Base-by-base conservation (phyloP, 306 rosid species). In the Cucumis hystrix region DNA sequence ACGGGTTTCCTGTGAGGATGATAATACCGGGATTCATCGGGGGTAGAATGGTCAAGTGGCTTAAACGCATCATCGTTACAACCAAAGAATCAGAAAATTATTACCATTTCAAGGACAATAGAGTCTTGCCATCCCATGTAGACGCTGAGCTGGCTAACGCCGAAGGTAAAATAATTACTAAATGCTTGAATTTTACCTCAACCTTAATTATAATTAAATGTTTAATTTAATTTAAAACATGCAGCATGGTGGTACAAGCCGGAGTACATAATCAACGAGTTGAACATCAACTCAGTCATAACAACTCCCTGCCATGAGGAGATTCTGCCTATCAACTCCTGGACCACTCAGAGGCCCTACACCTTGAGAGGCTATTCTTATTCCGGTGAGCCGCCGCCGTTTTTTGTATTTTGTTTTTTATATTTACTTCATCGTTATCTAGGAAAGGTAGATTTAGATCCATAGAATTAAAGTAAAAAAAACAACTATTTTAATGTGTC, bases 171-270 rank as follows among this genome's bases (percentile, higher is more conserved):
- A 47, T 13, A 52, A 6, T 52, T 16, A 52, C 55, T 51, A 33
- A 2, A 33, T 23, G 25, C 0, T 23, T 23, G 25, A 23, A 6
- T 51, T 10, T 41, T 43, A 10, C 3, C 13, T 41, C 47, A 41
- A 45, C 51, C 14, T 45, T 45, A 45, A 45, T 45, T 47, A 47
- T 2, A 47, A 47, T 52, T 52, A 52, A 52, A 6, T 16, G n/a
- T 15, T 52, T 52, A 16, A 52, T 52, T 52, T 33, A 16, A 52
- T 52, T 52, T 1, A 52, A 52, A 0, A 52, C 6, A 52, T 81
- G 90, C 83, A 92, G 98, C 86, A 3, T 94, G 97, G 98, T 94
- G 98, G 98, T 94, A 90, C 81, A 94, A 89, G 82, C 91, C 93
- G 3, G 98, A 94, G 71, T 77, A 85, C 54, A 85, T 91, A 1